A percentile compares a stretch with the other conserved stretches of the same genome.
Evolutionary conservation across 768 basidiomycete species (phyloP).

Genomic region (Gymnopilus junonius): DNA sequence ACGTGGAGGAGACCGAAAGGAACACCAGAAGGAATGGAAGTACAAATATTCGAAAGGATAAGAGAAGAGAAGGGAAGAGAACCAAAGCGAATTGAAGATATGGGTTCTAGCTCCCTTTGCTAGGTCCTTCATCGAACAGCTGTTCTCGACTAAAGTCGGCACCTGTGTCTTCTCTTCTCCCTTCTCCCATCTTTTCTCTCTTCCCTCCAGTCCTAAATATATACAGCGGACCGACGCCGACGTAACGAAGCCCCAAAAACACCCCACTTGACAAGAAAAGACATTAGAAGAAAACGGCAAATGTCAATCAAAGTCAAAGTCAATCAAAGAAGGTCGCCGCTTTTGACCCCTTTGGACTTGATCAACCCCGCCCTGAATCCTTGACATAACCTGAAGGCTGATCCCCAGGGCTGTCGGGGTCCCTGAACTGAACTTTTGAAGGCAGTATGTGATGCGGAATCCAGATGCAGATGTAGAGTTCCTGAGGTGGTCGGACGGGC

Average conservation of each 20-base stretch:
- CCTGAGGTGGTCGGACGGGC: background rate
- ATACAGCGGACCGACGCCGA: background rate
- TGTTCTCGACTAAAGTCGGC: background rate
- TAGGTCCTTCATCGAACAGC: background rate
- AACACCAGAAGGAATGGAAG: background rate
- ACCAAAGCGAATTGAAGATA: too few relatives aligned
- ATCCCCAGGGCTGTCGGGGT: background rate
- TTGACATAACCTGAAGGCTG: background rate
- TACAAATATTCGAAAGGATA: background rate
- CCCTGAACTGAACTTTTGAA: too few relatives aligned
- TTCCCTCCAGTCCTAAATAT: background rate
- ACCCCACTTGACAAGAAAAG: background rate
- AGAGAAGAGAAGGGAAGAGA: background rate
- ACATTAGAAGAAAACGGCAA: background rate
- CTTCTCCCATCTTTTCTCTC: background rate
- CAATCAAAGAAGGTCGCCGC: background rate
- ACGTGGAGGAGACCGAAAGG: background rate
- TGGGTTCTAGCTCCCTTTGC: background rate
- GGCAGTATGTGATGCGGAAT: too few relatives aligned
- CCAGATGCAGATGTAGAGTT: background rate
- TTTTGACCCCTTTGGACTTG: background rate
- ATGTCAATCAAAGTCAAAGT: background rate
- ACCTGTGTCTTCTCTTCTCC: background rate
- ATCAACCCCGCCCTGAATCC: constrained; percentile 1
- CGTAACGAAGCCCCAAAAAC: background rate